Conservation (phyloP, 768 basidiomycete species). For the Leucosporidium yakuticum region DNA sequence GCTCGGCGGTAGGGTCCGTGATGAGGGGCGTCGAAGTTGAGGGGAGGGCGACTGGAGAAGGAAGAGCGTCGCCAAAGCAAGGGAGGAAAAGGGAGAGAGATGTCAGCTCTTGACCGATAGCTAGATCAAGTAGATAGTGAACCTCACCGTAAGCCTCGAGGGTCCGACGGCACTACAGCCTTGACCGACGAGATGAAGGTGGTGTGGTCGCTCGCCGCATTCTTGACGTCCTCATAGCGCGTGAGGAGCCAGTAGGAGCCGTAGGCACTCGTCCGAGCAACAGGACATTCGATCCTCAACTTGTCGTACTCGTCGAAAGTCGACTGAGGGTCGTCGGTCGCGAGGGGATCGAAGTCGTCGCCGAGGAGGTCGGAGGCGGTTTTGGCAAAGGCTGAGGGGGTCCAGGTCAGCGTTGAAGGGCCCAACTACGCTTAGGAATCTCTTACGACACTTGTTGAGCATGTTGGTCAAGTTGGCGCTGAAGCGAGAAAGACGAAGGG, state of each 20-base stretch:
- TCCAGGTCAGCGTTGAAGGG: not conserved
- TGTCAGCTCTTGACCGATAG: not conserved
- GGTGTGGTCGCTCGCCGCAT: constrained; percentile 2
- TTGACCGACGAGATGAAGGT: constrained; percentile 25
- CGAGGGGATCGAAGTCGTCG: not conserved
- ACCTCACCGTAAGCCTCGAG: not conserved
- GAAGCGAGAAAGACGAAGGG: too few species aligned
- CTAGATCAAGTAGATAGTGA: not conserved
- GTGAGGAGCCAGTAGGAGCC: constrained; percentile 19
- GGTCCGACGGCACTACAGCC: constrained; percentile 18
- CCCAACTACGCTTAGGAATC: too few species aligned
- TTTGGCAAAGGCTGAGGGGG: not conserved
- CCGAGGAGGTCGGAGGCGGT: not conserved
- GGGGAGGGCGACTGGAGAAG: constrained; percentile 30
- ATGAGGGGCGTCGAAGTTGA: constrained; percentile 25
- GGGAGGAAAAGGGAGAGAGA: not conserved
- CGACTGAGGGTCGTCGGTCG: not conserved
- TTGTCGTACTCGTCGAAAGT: not conserved
- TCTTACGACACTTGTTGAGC: too few species aligned
- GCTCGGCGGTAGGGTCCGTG: constrained; percentile 18
- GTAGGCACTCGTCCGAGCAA: constrained; percentile 5
- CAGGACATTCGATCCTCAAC: constrained; percentile 5
- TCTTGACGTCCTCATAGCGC: constrained; percentile 25
- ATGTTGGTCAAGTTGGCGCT: too few species aligned
- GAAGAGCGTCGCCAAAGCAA: constrained; percentile 25